phyloP scores from a whole-genome alignment of 371 early-diverging fungal species.

The Lichtheimia hyalospora region DNA sequence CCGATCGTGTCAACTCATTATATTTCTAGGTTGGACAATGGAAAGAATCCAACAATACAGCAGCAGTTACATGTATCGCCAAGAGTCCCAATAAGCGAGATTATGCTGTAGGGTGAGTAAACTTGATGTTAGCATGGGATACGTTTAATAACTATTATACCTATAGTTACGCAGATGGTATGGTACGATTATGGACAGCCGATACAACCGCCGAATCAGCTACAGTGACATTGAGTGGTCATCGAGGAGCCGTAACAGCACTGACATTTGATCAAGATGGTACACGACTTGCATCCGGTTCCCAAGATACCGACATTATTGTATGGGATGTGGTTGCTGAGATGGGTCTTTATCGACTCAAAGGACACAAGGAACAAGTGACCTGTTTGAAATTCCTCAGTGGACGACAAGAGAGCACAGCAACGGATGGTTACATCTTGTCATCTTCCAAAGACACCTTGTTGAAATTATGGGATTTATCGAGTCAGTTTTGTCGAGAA shows the following conservation, averaged over 20 bases:
- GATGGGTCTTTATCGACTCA: conserved; percentile 83
- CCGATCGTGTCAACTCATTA: not conserved
- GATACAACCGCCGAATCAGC: conserved; percentile 33
- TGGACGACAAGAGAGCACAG: conserved; percentile 22
- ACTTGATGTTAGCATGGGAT: no score
- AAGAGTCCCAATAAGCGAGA: conserved; percentile 62
- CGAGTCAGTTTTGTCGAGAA: conserved; percentile 91
- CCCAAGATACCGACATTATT: conserved; percentile 90
- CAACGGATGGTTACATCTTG: conserved; percentile 69
- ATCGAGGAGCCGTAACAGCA: conserved; percentile 83
- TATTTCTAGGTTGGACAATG: conserved; percentile 59
- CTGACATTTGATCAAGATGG: conserved; percentile 80
- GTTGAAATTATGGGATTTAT: conserved; percentile 94
- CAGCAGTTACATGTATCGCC: conserved; percentile 79
- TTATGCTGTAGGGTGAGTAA: conserved; percentile 80
- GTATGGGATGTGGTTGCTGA: conserved; percentile 95
- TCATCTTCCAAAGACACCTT: conserved; percentile 93
- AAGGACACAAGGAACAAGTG: conserved; percentile 94
- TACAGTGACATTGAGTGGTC: conserved; percentile 87
- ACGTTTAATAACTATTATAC: not conserved
- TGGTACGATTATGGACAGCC: conserved; percentile 77
- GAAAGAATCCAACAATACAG: conserved; percentile 73
- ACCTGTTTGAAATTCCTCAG: conserved; percentile 66
- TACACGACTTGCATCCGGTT: conserved; percentile 86
- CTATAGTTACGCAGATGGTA: conserved; percentile 76